phyloP scores from a whole-genome alignment of 495 filamentous ascomycete species.

The Lophiostoma macrostomum region DNA sequence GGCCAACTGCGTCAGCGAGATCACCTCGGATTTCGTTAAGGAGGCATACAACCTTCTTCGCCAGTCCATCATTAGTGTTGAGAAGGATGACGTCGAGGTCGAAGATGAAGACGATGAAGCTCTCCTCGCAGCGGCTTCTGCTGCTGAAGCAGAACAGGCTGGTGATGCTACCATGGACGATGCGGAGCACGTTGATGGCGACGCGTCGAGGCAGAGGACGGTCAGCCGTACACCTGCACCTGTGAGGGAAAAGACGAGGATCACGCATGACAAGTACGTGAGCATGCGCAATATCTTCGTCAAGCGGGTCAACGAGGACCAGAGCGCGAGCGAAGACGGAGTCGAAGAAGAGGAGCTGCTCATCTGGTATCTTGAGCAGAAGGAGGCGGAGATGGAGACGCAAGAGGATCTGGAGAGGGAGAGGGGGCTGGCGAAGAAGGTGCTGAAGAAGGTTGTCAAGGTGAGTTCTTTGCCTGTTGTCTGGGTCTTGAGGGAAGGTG shows the following conservation, averaged over 20 bases:
- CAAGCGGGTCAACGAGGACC: slow-evolving; percentile 73
- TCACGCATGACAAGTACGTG: slow-evolving; percentile 95
- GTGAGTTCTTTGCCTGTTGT: slow-evolving; percentile 49
- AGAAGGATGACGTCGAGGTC: slow-evolving; percentile 96
- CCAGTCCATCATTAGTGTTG: slow-evolving; percentile 94
- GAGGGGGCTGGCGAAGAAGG: slow-evolving; percentile 74
- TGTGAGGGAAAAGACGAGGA: slow-evolving; percentile 69
- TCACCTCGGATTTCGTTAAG: slow-evolving; percentile 76
- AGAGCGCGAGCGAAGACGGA: slow-evolving; percentile 69
- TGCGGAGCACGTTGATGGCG: slow-evolving; percentile 38
- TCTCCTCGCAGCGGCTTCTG: slow-evolving; percentile 39
- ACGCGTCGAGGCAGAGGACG: slow-evolving; percentile 5
- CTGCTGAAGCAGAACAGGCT: slow-evolving; percentile 46
- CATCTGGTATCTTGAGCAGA: slow-evolving; percentile 92
- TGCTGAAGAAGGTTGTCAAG: slow-evolving; percentile 95
- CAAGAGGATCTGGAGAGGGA: slow-evolving; percentile 79
- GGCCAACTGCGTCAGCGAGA: slow-evolving; percentile 91
- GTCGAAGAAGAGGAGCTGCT: slow-evolving; percentile 83
- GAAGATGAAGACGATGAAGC: slow-evolving; percentile 75
- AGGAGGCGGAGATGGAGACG: slow-evolving; percentile 74
- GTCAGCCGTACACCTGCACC: slow-evolving; percentile 42
- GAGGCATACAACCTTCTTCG: slow-evolving; percentile 87
- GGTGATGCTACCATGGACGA: slow-evolving; percentile 42
- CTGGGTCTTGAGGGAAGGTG: slow-evolving; percentile 14
- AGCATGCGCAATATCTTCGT: slow-evolving; percentile 83